Base-by-base conservation (phyloP, 768 basidiomycete genomes). In the Hirschioporus abietinus region DNA sequence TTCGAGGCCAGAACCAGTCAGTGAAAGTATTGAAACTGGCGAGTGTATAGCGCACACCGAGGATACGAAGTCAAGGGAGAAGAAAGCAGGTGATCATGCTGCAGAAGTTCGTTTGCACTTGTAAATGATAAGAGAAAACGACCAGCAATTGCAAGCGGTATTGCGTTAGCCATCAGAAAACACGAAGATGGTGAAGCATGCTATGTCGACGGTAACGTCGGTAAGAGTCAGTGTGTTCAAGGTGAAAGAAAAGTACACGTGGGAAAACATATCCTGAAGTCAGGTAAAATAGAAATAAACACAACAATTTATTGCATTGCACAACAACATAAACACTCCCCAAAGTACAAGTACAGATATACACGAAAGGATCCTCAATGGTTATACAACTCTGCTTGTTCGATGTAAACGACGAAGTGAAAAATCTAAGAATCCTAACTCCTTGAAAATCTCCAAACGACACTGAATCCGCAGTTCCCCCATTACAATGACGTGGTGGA, bases 61-160 rank as follows among this genome's bases (percentile, higher is more conserved):
- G 87, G 78, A 74, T 90, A 90, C 9, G 91, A 88, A 5, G 92
- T 93, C 72, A 96, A 72, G 0, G 94, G 91, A 7, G 93, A 92
- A 0, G 90, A 86, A 20, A 97, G 79, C 72, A 92, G 89, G 60
- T 89, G 89, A 70, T 94, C 86, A 70, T 89, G 80, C 69, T 84
- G 83, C 9, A 96, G 78, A 7, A 78, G 70, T 24, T 78, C 78
- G 9, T 83, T 82, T 1, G 89, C 70, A 12, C 82, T 80, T 2
- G 84, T 78, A 15, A 83, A 76, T 0, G 85, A 81, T 59, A 93
- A 78, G 20, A 84, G 74, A 26, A 89, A 73, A 68, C 90, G 80
- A 42, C 79, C 77, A 27, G 74, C 78, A 42, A 82, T 52, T 15
- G 42, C 42, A 52, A 52, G 42, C 42, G 42, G 42, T 52, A 52